phyloP scores from a whole-genome alignment of 148 eudicot genomes.

The Euryodendron excelsum region DNA sequence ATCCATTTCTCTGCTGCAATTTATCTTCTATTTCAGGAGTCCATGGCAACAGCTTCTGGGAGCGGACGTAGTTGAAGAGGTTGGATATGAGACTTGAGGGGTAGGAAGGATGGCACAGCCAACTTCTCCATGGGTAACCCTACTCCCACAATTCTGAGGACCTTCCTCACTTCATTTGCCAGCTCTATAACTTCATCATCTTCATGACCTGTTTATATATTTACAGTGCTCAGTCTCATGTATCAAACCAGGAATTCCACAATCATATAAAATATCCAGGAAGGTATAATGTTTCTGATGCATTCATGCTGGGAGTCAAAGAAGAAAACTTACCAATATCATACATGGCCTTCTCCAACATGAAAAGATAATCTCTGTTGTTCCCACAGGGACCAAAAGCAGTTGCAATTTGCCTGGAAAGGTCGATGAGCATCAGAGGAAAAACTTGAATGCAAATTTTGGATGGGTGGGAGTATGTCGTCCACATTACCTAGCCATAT shows the following conservation, averaged over 20 bases:
- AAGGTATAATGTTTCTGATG: neutral
- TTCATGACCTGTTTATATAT: constrained; percentile 63
- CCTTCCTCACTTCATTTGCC: constrained; percentile 85
- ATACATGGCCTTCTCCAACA: constrained; percentile 81
- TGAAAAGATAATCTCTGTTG: constrained; percentile 83
- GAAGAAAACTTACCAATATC: constrained; percentile 54
- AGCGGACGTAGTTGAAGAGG: constrained; percentile 47
- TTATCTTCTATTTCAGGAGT: constrained; percentile 30
- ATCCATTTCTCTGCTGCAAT: neutral
- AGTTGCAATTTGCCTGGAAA: constrained; percentile 84
- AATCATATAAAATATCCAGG: neutral
- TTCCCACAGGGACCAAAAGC: constrained; percentile 95
- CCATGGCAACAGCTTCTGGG: constrained; percentile 69
- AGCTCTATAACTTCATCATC: constrained; percentile 79
- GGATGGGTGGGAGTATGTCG: neutral
- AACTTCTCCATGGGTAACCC: constrained; percentile 35
- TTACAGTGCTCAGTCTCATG: neutral
- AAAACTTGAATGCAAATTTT: neutral
- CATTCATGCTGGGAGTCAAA: neutral
- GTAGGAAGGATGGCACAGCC: constrained; percentile 29
- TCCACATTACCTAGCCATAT: constrained; percentile 71
- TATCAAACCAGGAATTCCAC: neutral
- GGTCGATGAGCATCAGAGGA: neutral
- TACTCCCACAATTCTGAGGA: constrained; percentile 37
- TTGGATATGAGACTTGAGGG: constrained; percentile 43